These are phyloP conservation scores for Cucurbita moschata DNA, from an alignment of 306 rosid genomes.

Conservation along the genomic window DNA sequence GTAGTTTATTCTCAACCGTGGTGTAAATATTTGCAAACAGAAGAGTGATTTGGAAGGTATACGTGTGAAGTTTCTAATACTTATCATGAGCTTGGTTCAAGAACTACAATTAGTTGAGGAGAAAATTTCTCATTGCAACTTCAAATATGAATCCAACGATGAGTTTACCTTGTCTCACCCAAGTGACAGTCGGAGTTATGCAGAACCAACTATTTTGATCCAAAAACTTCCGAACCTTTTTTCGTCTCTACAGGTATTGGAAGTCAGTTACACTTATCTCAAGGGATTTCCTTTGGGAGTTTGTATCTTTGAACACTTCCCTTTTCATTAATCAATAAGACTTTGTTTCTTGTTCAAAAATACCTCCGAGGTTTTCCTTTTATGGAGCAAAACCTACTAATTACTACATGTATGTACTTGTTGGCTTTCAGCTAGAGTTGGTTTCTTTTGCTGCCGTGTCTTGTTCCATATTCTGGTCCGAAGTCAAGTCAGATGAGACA, in stretches of 20 bases:
- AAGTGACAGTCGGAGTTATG: constrained; percentile 19
- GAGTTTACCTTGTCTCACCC: constrained; percentile 19
- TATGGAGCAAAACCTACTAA: constrained; percentile 1
- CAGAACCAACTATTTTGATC: constrained; percentile 24
- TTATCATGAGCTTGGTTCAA: constrained; percentile 50
- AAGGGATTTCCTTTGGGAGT: background rate
- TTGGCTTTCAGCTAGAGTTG: constrained; percentile 55
- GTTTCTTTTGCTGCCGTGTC: constrained; percentile 46
- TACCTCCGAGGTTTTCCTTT: constrained; percentile 3
- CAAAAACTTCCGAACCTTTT: constrained; percentile 37
- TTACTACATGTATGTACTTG: constrained; percentile 11
- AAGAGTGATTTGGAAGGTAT: constrained; percentile 20
- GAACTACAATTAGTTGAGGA: constrained; percentile 62
- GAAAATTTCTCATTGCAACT: constrained; percentile 26
- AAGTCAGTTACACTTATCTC: constrained; percentile 11
- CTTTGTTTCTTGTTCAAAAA: background rate
- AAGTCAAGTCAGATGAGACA: constrained; percentile 23
- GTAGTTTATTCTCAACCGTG: constrained; percentile 54
- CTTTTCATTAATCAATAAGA: background rate
- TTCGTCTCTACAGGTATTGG: constrained; percentile 43
- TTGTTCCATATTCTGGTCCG: constrained; percentile 62
- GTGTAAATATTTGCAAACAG: constrained; percentile 35
- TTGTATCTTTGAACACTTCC: background rate
- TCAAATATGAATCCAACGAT: constrained; percentile 20
- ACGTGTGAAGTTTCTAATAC: constrained; percentile 65